Evolutionary conservation across 1,284 basidiomycete species (phyloP), one percentile per base, ranked within the genome.

Genomic region (Irpex rosettiformis): DNA sequence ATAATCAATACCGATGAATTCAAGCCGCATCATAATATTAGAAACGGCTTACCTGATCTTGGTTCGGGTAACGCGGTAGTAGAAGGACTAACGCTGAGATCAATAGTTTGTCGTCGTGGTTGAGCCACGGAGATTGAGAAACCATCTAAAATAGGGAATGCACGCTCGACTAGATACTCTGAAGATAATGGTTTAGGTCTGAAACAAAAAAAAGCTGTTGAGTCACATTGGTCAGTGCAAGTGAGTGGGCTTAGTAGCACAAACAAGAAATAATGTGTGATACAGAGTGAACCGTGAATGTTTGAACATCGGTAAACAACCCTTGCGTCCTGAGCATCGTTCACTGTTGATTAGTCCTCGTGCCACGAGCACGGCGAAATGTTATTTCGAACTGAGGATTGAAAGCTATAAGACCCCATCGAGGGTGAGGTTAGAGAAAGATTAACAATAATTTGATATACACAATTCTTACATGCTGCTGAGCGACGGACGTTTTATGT

Each of bases 41-140:
- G 25, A 51, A 22, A 16, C 7, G n/a, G 47, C 62, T 6, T 58
- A 72, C 70, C 72, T 64, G 69, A 67, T 37, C 60, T 58, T 21
- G 66, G 58, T 53, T 70, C 66, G 47, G 54, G 65, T 8, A 65
- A 25, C 6, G 27, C 48, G 27, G 61, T 40, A 7, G 62, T 61
- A 1, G 61, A 43, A 7, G 62, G 56, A 5, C 60, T 59, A n/a
- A 66, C 56, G 13, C 60, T 60, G 8, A 70, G 56, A 33, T 70
- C 66, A 4, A 68, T 51, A 0, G 65, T 67, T 11, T 56, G 58
- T 16, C 65, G 65, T 11, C 68, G 74, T 52, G 77, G 73, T 63
- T 86, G 83, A 3, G 82, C 77, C 72, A 84, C 81, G 3, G 73
- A 67, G 52, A 85, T 77, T 4, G 77, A 74, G 61, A 86, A 83